Evolutionary conservation across 768 basidiomycete genomes (phyloP).

Genomic region (Chlorophyllum brunneum): DNA sequence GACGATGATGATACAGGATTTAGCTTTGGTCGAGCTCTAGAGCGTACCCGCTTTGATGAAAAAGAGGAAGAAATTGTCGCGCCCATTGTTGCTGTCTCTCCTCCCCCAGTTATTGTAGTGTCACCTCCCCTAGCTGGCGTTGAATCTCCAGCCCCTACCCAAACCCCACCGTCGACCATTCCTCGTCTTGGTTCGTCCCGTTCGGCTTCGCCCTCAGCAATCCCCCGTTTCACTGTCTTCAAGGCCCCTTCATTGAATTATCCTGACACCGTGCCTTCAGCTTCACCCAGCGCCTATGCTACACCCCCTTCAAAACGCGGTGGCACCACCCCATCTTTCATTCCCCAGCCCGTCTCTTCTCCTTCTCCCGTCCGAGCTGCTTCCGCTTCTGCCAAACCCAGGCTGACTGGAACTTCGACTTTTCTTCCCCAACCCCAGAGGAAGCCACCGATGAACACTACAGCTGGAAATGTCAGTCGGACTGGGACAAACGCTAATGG

Average conservation of each 20-base stretch:
- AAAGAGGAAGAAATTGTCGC: slow-evolving; percentile 18
- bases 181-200: slow-evolving; percentile 24
- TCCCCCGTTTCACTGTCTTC: slow-evolving; percentile 39
- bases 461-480: slow-evolving; percentile 21
- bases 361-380: slow-evolving; percentile 36
- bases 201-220: slow-evolving; percentile 42
- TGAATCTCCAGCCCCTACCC: slow-evolving; percentile 16
- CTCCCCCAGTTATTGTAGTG: slow-evolving; percentile 9
- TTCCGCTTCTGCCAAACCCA: slow-evolving; percentile 26
- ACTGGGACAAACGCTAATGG: slow-evolving; percentile 40
- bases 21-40: slow-evolving; percentile 29
- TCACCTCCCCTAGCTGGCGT: slow-evolving; percentile 12
- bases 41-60: slow-evolving; percentile 2
- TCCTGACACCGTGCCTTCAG: slow-evolving; percentile 10
- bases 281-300: slow-evolving; percentile 30
- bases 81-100: slow-evolving; percentile 14
- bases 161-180: slow-evolving; percentile 29
- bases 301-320: slow-evolving; percentile 55
- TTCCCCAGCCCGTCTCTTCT: slow-evolving; percentile 53
- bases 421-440: slow-evolving; percentile 44
- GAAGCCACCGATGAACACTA: slow-evolving; percentile 29
- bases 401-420: slow-evolving; percentile 30
- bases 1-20: slow-evolving; percentile 29
- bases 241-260: slow-evolving; percentile 28
- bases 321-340: slow-evolving; percentile 47